phyloP scores from a whole-genome alignment of 179 eudicot species.

The Silene coronaria region DNA sequence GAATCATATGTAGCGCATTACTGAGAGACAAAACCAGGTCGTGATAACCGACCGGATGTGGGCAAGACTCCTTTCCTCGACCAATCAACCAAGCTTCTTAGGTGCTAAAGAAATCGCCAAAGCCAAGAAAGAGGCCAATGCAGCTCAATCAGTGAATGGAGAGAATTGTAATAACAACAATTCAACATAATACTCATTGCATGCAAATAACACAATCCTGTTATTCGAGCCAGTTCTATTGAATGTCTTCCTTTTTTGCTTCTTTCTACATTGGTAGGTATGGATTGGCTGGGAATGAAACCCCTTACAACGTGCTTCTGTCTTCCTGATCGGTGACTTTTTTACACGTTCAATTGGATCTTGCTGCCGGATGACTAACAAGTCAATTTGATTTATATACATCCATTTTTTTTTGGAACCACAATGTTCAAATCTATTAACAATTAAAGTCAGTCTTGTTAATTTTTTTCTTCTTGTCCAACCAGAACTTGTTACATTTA shows the following conservation, averaged over 20 bases:
- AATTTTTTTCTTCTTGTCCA: not conserved
- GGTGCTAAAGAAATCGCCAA: slow-evolving; percentile 23
- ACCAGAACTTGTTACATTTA: too few relatives aligned
- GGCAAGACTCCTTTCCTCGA: slow-evolving; percentile 46
- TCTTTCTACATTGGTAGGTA: slow-evolving; percentile 17
- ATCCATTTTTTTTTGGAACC: not conserved
- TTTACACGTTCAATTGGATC: slow-evolving; percentile 1
- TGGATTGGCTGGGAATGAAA: slow-evolving; percentile 15
- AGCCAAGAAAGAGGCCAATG: slow-evolving; percentile 21
- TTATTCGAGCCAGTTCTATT: slow-evolving; percentile 21
- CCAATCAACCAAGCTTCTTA: slow-evolving; percentile 46
- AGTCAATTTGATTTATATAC: slow-evolving; percentile 10
- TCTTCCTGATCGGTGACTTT: slow-evolving; percentile 17
- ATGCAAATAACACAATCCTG: not conserved
- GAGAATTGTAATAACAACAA: slow-evolving; percentile 14
- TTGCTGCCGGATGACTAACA: not conserved
- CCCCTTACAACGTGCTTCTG: slow-evolving; percentile 15
- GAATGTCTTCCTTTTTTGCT: slow-evolving; percentile 8
- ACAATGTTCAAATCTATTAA: not conserved
- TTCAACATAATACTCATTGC: slow-evolving; percentile 8
- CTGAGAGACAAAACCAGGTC: slow-evolving; percentile 37
- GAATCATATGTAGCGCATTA: slow-evolving; percentile 33
- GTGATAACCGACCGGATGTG: slow-evolving; percentile 44
- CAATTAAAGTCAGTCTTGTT: not conserved
- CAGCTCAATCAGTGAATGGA: slow-evolving; percentile 12